Percentiles rank a stretch among this genome's conserved stretches.
These are phyloP conservation scores for Yamadazyma oceani DNA, from an alignment of 1,139 yeast genomes.

Conservation along the genomic window DNA sequence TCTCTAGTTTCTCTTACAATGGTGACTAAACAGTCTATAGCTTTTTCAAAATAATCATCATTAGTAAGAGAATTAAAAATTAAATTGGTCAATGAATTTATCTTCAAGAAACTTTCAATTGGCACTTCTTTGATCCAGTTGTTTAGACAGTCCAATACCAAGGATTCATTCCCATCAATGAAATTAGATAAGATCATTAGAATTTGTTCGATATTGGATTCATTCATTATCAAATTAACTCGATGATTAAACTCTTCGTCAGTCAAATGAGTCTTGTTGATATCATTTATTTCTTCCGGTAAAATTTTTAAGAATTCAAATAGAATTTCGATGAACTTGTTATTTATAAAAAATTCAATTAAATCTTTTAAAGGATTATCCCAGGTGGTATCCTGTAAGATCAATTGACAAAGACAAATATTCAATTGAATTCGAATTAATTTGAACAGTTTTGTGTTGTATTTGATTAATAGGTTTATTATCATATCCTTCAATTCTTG, in stretches of 20 bases:
- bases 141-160: conserved; percentile 72
- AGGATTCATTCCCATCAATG: conserved; percentile 28
- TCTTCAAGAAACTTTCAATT: conserved; percentile 60
- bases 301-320: conserved; percentile 81
- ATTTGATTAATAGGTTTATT: conserved; percentile 52
- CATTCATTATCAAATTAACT: conserved; percentile 58
- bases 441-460: conserved; percentile 44
- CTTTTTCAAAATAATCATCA: conserved; percentile 78
- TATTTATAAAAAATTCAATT: conserved; percentile 45
- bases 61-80: conserved; percentile 66
- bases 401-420: conserved; percentile 76
- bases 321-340: conserved; percentile 25
- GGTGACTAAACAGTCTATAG: conserved; percentile 81
- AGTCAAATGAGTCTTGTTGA: conserved; percentile 72
- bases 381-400: conserved; percentile 80
- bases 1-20: conserved; percentile 82
- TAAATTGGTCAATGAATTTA: conserved; percentile 61
- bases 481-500: conserved; percentile 61
- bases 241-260: conserved; percentile 77
- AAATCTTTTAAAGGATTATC: conserved; percentile 68
- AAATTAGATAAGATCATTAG: conserved; percentile 58
- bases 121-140: conserved; percentile 92
- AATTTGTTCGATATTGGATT: conserved; percentile 63
- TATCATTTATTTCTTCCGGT: conserved; percentile 88
- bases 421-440: conserved; percentile 77